Conservation (phyloP, 2,329 filamentous ascomycete genomes). For the Emmonsiellopsis sp. region DNA sequence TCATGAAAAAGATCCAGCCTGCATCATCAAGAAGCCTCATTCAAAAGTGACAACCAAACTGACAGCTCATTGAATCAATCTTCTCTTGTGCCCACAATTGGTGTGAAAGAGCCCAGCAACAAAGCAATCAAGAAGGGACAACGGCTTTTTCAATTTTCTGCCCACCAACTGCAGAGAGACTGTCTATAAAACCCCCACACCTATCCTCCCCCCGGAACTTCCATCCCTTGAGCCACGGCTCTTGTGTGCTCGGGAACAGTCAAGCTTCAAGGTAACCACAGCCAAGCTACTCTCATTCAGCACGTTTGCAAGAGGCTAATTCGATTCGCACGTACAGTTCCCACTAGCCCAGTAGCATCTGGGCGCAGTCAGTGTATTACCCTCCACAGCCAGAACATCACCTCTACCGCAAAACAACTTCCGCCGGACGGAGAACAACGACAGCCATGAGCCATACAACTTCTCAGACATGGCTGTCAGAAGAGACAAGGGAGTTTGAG, state of each 20-base stretch:
- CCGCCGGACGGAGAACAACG: background rate
- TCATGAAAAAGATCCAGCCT: too few relatives aligned
- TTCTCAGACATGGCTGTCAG: conserved; percentile 23
- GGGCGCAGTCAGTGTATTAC: background rate
- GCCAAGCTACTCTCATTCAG: background rate
- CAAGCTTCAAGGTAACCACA: background rate
- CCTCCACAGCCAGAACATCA: background rate
- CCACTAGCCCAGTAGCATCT: background rate
- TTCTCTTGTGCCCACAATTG: too few relatives aligned
- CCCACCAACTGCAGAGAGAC: background rate
- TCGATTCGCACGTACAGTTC: background rate
- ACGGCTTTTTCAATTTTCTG: background rate
- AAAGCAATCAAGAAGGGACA: background rate
- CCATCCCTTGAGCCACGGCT: background rate
- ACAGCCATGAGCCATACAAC: conserved; percentile 15
- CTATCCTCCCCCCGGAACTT: background rate
- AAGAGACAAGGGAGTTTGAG: conserved; percentile 18
- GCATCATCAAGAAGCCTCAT: too few relatives aligned
- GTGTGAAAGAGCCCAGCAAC: background rate
- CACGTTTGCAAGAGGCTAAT: background rate
- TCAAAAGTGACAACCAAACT: too few relatives aligned
- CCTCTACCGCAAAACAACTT: too few relatives aligned
- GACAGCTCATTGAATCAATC: too few relatives aligned
- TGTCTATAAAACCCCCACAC: background rate
- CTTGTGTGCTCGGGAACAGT: background rate